These are phyloP conservation scores for Plectosphaerella sp. DNA, from an alignment of 2,329 filamentous ascomycete species.

Conservation along the genomic window DNA sequence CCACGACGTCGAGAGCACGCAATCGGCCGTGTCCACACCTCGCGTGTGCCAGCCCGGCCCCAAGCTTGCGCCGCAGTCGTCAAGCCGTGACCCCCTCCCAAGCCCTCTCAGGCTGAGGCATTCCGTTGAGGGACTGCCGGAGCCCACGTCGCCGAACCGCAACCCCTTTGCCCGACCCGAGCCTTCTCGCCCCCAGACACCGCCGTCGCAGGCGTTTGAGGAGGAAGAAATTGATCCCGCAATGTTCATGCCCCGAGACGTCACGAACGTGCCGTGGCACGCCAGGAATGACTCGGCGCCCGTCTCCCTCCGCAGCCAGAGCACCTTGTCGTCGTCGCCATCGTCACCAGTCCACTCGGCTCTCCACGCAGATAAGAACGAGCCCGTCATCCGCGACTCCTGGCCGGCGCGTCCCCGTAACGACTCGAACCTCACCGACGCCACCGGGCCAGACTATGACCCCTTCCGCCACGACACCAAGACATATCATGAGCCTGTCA, in stretches of 20 bases:
- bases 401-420: constrained; percentile 19
- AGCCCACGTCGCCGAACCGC: constrained; percentile 5
- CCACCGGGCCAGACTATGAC: constrained; percentile 16
- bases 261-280: constrained; percentile 26
- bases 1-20: constrained; percentile 6
- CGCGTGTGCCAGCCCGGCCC: constrained; percentile 8
- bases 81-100: constrained; percentile 8
- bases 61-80: constrained; percentile 7
- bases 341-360: constrained; percentile 23
- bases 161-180: not conserved
- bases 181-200: constrained; percentile 15
- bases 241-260: constrained; percentile 19
- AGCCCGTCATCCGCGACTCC: constrained; percentile 26
- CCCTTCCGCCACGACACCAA: constrained; percentile 16
- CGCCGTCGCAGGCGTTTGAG: constrained; percentile 2
- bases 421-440: constrained; percentile 17
- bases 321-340: constrained; percentile 26
- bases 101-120: constrained; percentile 13
- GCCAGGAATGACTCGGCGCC: constrained; percentile 24
- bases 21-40: constrained; percentile 4
- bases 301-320: constrained; percentile 27
- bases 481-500: constrained; percentile 1
- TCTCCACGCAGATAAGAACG: constrained; percentile 19
- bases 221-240: constrained; percentile 12
- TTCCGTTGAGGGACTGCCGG: not conserved